phyloP scores from a whole-genome alignment of 192 early-diverging fungal genomes.

The Coemansia sp. region DNA sequence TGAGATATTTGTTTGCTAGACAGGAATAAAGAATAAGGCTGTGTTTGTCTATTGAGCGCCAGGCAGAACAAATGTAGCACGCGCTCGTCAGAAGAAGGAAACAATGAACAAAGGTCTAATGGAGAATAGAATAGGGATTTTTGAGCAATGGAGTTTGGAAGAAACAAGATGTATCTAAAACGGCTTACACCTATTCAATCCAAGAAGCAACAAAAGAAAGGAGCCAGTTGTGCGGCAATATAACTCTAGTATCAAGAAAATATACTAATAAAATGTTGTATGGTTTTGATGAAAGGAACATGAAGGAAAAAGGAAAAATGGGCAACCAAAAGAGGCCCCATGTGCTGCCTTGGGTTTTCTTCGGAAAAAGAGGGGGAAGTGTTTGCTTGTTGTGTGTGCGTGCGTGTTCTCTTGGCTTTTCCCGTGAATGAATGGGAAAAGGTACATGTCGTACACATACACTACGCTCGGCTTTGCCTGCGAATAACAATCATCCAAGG shows the following conservation, averaged over 20 bases:
- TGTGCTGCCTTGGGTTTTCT: not conserved
- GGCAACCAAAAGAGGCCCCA: constrained; percentile 1
- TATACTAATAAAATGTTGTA: not conserved
- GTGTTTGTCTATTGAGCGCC: not conserved
- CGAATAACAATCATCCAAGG: not conserved
- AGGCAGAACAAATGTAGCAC: not conserved
- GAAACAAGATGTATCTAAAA: not conserved
- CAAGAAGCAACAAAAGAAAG: not conserved
- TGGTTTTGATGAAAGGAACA: constrained; percentile 13
- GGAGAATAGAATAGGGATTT: not conserved
- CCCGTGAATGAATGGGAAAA: constrained; percentile 1
- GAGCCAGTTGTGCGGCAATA: not conserved
- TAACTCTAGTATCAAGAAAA: not conserved
- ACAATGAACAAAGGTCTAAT: constrained; percentile 2
- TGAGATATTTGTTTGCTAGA: not conserved
- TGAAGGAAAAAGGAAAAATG: constrained; percentile 8
- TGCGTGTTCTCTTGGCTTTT: not conserved
- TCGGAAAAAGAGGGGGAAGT: not conserved
- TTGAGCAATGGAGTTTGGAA: constrained; percentile 1
- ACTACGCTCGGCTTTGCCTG: not conserved
- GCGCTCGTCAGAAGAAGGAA: constrained; percentile 1
- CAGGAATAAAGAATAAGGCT: not conserved
- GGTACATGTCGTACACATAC: not conserved
- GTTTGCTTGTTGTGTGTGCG: constrained; percentile 5
- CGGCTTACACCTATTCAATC: not conserved